Evolutionary conservation across 2,329 filamentous ascomycete genomes (phyloP).

Genomic region (Aspergillus nomiae): DNA sequence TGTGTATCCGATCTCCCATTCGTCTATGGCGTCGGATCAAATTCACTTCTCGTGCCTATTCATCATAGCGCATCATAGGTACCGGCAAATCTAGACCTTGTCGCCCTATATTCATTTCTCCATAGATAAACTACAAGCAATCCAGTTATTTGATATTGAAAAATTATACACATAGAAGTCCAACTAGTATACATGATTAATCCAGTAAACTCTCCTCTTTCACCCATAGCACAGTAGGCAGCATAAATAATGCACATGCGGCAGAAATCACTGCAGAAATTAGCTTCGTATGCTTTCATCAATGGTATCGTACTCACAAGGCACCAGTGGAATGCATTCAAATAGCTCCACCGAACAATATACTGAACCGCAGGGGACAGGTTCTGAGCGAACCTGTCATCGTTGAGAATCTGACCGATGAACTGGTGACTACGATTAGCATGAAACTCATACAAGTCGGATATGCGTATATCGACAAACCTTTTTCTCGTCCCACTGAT

Average conservation of each 20-base stretch:
- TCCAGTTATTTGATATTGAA: background rate
- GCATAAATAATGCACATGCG: background rate
- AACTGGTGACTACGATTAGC: constrained; percentile 9
- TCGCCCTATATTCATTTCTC: background rate
- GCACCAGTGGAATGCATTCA: constrained; percentile 15
- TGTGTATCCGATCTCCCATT: background rate
- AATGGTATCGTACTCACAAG: constrained; percentile 9
- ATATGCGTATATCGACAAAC: background rate
- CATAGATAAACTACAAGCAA: background rate
- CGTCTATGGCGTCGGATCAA: background rate
- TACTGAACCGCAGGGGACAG: constrained; percentile 9
- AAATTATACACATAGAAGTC: background rate
- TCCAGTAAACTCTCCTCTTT: background rate
- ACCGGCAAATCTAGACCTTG: background rate
- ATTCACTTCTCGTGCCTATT: background rate
- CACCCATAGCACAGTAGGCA: background rate
- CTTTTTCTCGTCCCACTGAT: constrained; percentile 1
- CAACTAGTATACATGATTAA: background rate
- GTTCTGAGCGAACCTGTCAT: constrained; percentile 11
- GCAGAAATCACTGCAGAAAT: background rate
- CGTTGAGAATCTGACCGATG: constrained; percentile 16
- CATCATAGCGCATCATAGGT: background rate
- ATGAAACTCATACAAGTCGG: background rate
- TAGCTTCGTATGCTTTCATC: background rate
- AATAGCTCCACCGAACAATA: constrained; percentile 16